phyloP scores from a whole-genome alignment of 176 grass and related monocot genomes.

The Eragrostis curvula region DNA sequence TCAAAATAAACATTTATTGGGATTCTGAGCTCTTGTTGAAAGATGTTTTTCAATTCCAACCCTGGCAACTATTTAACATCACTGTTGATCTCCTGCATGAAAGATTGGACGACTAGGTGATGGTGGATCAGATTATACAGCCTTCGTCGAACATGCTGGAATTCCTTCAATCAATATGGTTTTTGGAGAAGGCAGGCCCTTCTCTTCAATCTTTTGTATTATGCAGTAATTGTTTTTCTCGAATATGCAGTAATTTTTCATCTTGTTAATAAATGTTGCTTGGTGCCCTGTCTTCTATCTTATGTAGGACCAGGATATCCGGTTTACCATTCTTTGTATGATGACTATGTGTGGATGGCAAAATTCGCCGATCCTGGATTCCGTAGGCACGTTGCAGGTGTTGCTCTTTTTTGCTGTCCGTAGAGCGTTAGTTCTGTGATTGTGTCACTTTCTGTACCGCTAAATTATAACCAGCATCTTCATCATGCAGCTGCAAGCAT shows the following conservation, averaged over 20 bases:
- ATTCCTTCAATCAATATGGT: conserved; percentile 72
- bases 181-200: conserved; percentile 74
- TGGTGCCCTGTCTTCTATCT: not conserved
- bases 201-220: not conserved
- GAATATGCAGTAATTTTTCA: not conserved
- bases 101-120: conserved; percentile 80
- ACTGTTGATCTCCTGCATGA: conserved; percentile 35
- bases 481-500: conserved; percentile 70
- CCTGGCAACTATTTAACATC: conserved; percentile 13
- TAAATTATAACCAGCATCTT: conserved; percentile 13
- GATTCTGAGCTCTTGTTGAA: not conserved
- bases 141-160: conserved; percentile 82
- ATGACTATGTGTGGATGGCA: conserved; percentile 85
- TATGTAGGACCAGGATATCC: conserved; percentile 68
- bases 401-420: not conserved
- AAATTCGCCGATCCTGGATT: conserved; percentile 91
- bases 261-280: conserved; percentile 2
- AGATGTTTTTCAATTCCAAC: conserved; percentile 13
- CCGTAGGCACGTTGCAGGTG: conserved; percentile 81
- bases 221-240: too few relatives aligned
- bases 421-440: not conserved
- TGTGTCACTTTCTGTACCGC: not conserved
- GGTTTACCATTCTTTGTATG: conserved; percentile 88
- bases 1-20: not conserved
- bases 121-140: conserved; percentile 70